Conservation (phyloP, 179 eudicot genomes). For the Spinacia oleracea region DNA sequence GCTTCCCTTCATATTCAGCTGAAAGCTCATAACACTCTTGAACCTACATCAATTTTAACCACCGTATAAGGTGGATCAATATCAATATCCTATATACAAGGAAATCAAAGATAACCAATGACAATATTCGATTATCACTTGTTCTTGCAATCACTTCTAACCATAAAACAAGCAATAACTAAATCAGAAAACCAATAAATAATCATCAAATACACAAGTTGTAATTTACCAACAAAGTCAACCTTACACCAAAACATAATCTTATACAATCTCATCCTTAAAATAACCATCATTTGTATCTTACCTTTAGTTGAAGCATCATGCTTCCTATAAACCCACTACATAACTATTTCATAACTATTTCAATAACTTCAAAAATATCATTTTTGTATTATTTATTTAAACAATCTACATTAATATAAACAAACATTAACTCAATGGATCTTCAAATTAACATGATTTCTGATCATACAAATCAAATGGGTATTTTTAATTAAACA, state of each 20-base stretch:
- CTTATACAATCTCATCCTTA: background rate
- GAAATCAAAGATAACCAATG: too few species aligned
- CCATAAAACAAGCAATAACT: background rate
- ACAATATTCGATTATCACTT: too few species aligned
- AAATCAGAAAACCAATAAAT: background rate
- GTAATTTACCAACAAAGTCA: constrained; percentile 17
- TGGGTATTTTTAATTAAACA: background rate
- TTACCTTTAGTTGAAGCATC: constrained; percentile 12
- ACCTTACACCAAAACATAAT: background rate
- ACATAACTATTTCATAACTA: background rate
- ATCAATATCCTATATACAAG: too few species aligned
- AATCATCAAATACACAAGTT: background rate
- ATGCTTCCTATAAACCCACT: background rate
- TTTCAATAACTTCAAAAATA: background rate
- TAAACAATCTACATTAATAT: background rate
- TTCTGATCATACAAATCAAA: background rate
- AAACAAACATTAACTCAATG: too few species aligned
- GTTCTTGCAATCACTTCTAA: background rate
- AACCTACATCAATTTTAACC: constrained; percentile 45
- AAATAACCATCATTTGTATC: constrained; percentile 13
- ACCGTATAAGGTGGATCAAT: background rate
- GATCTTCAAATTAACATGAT: constrained; percentile 14
- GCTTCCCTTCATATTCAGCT: constrained; percentile 87
- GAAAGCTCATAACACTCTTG: constrained; percentile 93
- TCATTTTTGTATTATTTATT: background rate